A percentile compares a stretch with the other conserved stretches of the same genome.
phyloP scores from a whole-genome alignment of 192 early-diverging fungal genomes.

The Entomortierella lignicola region DNA sequence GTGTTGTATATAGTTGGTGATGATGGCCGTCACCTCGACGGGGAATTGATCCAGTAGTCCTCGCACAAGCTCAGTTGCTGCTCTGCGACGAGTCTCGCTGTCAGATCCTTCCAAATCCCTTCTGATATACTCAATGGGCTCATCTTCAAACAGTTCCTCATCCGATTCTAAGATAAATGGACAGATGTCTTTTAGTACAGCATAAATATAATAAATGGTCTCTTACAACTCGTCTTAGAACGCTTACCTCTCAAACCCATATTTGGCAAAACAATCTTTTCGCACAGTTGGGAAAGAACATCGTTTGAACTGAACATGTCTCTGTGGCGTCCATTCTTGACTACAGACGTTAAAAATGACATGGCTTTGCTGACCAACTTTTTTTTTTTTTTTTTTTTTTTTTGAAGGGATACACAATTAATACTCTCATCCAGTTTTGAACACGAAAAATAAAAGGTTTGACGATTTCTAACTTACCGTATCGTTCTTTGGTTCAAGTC shows the following conservation, averaged over 20 bases:
- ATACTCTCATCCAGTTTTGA: background rate
- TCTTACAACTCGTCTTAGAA: background rate
- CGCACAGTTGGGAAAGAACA: slow-evolving; percentile 84
- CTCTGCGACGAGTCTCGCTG: slow-evolving; percentile 90
- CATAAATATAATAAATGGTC: background rate
- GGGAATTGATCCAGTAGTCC: slow-evolving; percentile 92
- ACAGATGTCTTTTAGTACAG: too few relatives aligned
- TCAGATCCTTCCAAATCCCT: slow-evolving; percentile 94
- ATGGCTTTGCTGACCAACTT: slow-evolving; percentile 92
- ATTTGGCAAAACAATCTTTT: slow-evolving; percentile 93
- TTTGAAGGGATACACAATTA: too few relatives aligned
- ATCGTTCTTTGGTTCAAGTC: slow-evolving; percentile 83
- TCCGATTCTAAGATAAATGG: slow-evolving; percentile 67
- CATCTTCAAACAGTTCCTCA: slow-evolving; percentile 96
- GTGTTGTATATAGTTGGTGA: slow-evolving; percentile 79
- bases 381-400: too few relatives aligned
- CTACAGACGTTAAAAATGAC: slow-evolving; percentile 89
- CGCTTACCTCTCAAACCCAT: slow-evolving; percentile 78
- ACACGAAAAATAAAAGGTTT: background rate
- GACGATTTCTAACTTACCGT: slow-evolving; percentile 56
- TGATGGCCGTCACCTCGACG: slow-evolving; percentile 85
- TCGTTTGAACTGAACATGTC: slow-evolving; percentile 79
- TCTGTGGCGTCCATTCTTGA: slow-evolving; percentile 76
- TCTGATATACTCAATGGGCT: slow-evolving; percentile 94
- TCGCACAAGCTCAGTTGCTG: slow-evolving; percentile 91